A percentile compares a stretch with the other conserved stretches of the same genome.
Conservation (phyloP, 345 rosid genomes). For the Hypericum perforatum region DNA sequence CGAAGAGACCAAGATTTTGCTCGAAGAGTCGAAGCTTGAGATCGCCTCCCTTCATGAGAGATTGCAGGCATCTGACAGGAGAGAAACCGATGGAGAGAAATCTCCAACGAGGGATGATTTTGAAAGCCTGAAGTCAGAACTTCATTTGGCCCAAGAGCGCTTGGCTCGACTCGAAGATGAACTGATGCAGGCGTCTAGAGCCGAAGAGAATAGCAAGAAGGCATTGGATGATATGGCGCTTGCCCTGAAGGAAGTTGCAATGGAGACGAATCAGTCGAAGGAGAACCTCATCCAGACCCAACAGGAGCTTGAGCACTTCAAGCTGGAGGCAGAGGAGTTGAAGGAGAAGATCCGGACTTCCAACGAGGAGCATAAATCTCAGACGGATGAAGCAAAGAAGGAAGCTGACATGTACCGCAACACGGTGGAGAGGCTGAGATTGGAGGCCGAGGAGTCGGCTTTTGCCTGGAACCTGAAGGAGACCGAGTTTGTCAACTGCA, state of each 20-base stretch:
- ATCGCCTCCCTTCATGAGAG: conserved; percentile 23
- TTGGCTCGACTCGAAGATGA: conserved; percentile 30
- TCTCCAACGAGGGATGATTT: conserved; percentile 12
- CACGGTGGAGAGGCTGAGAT: conserved; percentile 48
- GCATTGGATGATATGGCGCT: conserved; percentile 84
- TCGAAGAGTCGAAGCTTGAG: conserved; percentile 43
- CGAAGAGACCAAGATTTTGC: conserved; percentile 32
- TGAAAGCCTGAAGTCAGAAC: conserved; percentile 30
- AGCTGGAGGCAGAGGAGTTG: conserved; percentile 25
- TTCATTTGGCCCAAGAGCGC: conserved; percentile 21
- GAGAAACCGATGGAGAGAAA: conserved; percentile 8
- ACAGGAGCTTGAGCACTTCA: conserved; percentile 35
- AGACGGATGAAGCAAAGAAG: conserved; percentile 34
- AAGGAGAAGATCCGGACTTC: conserved; percentile 20
- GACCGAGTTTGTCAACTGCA: conserved; percentile 51
- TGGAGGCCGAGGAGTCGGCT: conserved; percentile 72
- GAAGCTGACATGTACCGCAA: conserved; percentile 49
- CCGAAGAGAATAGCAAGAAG: conserved; percentile 71
- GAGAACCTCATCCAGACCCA: conserved; percentile 35
- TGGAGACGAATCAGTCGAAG: conserved; percentile 40
- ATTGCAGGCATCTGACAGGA: conserved; percentile 6
- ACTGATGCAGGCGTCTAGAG: conserved; percentile 38
- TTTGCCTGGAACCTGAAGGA: conserved; percentile 80
- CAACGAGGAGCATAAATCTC: conserved; percentile 22
- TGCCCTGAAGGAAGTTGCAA: conserved; percentile 70